Evolutionary conservation across 164 flowering plant species (phyloP), one percentile per base, ranked within the genome.

Genomic region (Liriodendron chinense): DNA sequence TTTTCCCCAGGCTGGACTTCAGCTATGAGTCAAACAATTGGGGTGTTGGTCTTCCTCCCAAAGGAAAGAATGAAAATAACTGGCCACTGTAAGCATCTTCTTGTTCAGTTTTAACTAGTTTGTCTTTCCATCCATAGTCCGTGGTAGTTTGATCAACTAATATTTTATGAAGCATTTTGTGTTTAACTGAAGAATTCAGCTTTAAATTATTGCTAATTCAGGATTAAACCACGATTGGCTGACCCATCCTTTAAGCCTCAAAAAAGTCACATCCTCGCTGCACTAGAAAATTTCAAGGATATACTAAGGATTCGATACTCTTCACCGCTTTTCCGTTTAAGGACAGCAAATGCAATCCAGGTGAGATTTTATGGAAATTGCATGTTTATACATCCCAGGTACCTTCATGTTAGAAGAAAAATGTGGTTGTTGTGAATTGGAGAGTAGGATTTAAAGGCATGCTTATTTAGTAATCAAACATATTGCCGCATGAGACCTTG

Each of bases 1-100:
- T 74, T 47, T 74, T 22, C 79, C 72, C 67, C 88, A 93, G 99
- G 88, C 74, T 96, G 74, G 94, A 96, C 76, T 96, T 93, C 85
- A 86, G 85, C 79, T 96, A 91, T 82, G 82, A 77, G 64, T 81
- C 89, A 66, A 96, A 92, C 84, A 96, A 96, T 61, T 96, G 99
- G 98, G 98, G 91, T 74, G 92, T 92, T 79, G 97, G 99, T 43
- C 94, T 96, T 83, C 99, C 99, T 82, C 96, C 94, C 23, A 91
- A 82, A 85, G 89, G 77, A 79, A 94, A 93, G 77, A 96, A 96
- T 84, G 96, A 89, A 74, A 74, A 79, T 64, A 87, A 81, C 82
- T 96, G 98, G 99, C 92, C 92, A n/a, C 76, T 93, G 99, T 96
- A 84, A 90, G 96, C 63, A 69, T 70, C 21, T 49, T 7, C n/a